Percentiles rank a stretch among this genome's conserved stretches.
These are phyloP conservation scores for Hapsidospora chrysogenum DNA, from an alignment of 495 filamentous ascomycete species.

Conservation along the genomic window DNA sequence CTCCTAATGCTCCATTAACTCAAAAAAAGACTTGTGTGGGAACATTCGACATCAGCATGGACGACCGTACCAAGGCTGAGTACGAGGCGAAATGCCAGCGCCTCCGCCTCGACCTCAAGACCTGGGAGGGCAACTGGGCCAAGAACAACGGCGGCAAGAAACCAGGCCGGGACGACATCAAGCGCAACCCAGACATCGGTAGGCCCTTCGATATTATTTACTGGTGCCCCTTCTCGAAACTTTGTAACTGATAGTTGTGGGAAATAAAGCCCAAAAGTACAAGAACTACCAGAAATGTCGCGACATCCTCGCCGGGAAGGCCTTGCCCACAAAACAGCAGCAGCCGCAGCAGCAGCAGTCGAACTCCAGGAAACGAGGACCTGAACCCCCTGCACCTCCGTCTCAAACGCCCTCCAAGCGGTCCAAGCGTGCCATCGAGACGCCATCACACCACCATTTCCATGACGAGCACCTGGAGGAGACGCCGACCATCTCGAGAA, in stretches of 20 bases:
- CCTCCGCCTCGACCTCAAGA: constrained; percentile 63
- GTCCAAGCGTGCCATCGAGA: constrained; percentile 9
- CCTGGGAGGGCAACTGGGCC: constrained; percentile 72
- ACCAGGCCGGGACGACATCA: constrained; percentile 73
- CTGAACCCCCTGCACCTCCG: constrained; percentile 16
- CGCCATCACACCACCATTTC: constrained; percentile 21
- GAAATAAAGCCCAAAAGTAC: constrained; percentile 59
- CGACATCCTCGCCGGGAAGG: constrained; percentile 36
- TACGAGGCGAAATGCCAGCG: constrained; percentile 24
- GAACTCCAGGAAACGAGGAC: constrained; percentile 15
- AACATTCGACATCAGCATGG: too few species aligned
- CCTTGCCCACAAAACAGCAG: constrained; percentile 20
- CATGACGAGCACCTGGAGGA: constrained; percentile 33
- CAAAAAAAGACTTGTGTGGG: too few species aligned
- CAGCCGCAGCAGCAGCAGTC: constrained; percentile 17
- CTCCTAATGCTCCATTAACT: background rate
- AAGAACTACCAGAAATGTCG: constrained; percentile 71
- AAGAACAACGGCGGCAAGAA: constrained; percentile 52
- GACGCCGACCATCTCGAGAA: constrained; percentile 39
- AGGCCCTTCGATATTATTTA: too few species aligned
- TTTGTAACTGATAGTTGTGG: background rate
- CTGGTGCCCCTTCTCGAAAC: background rate
- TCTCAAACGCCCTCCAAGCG: constrained; percentile 30
- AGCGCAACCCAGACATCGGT: constrained; percentile 70
- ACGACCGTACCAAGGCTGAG: constrained; percentile 16